Conservation (phyloP, 2,329 filamentous ascomycete genomes). For the Colletotrichum shisoi region DNA sequence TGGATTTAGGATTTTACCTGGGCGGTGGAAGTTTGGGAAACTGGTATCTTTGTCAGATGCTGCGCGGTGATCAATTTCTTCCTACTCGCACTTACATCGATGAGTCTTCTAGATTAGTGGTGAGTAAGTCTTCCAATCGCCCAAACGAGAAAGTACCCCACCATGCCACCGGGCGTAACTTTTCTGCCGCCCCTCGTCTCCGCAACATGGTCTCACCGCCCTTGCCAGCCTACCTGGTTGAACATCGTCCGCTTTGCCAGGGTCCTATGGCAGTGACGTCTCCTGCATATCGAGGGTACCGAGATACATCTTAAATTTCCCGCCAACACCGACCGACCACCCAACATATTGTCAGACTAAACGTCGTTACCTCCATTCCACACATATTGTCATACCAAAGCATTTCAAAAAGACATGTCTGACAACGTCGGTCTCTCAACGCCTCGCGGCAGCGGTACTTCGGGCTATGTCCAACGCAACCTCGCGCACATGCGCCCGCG, state of each 20-base stretch:
- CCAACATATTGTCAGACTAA: not conserved
- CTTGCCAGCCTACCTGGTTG: slow-evolving; percentile 2
- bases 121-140: slow-evolving; percentile 35
- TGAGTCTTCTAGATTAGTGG: slow-evolving; percentile 32
- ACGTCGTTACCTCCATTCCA: not conserved
- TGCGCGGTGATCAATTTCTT: not conserved
- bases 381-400: not conserved
- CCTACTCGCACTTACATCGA: slow-evolving; percentile 32
- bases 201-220: slow-evolving; percentile 22
- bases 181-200: slow-evolving; percentile 30
- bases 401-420: slow-evolving; percentile 70
- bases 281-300: slow-evolving; percentile 15
- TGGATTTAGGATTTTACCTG: not conserved
- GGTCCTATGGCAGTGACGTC: slow-evolving; percentile 34
- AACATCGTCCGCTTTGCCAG: slow-evolving; percentile 26
- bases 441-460: slow-evolving; percentile 92
- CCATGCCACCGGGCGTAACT: slow-evolving; percentile 26
- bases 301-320: slow-evolving; percentile 28
- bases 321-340: slow-evolving; percentile 1
- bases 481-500: slow-evolving; percentile 86
- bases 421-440: slow-evolving; percentile 97
- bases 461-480: slow-evolving; percentile 97
- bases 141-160: slow-evolving; percentile 36
- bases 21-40: not conserved
- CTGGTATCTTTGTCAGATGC: not conserved